Conservation (phyloP, 176 grass and related monocot genomes). For the Oryza punctata region DNA sequence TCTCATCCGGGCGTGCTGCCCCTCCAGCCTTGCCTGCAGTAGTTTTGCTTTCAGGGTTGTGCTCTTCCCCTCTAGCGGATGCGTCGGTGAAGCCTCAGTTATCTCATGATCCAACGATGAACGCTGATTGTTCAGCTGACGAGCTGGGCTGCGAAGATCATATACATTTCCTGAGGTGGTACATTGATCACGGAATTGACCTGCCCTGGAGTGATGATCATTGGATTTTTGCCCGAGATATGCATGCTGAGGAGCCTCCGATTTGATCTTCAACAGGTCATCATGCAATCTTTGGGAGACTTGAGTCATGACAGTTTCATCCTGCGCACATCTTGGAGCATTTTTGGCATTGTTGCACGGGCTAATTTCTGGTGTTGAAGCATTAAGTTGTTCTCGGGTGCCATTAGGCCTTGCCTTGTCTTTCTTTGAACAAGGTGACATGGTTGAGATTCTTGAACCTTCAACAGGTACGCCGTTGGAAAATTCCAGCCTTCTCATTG, state of each 20-base stretch:
- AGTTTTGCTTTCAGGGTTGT: slow-evolving; percentile 87
- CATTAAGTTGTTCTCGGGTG: slow-evolving; percentile 38
- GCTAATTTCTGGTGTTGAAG: slow-evolving; percentile 32
- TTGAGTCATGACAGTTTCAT: slow-evolving; percentile 50
- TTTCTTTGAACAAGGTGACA: slow-evolving; percentile 22
- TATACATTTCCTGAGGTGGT: slow-evolving; percentile 22
- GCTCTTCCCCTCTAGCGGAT: slow-evolving; percentile 39
- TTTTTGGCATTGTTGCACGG: slow-evolving; percentile 11
- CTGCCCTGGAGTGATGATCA: slow-evolving; percentile 1
- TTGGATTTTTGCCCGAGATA: slow-evolving; percentile 38
- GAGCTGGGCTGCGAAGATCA: slow-evolving; percentile 30
- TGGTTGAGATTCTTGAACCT: slow-evolving; percentile 39
- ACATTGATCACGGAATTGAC: slow-evolving; percentile 37
- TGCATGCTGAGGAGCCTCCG: slow-evolving; percentile 45
- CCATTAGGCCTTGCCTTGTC: slow-evolving; percentile 30
- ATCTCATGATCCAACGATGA: slow-evolving; percentile 32
- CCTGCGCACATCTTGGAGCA: slow-evolving; percentile 32
- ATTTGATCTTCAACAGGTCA: slow-evolving; percentile 58
- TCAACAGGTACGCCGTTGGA: slow-evolving; percentile 42
- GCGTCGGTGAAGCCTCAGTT: slow-evolving; percentile 49
- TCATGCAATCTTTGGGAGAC: slow-evolving; percentile 41
- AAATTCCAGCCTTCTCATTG: slow-evolving; percentile 58
- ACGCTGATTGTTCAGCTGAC: slow-evolving; percentile 29
- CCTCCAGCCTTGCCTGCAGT: slow-evolving; percentile 91
- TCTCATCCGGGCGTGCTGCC: slow-evolving; percentile 71